A percentile compares a stretch with the other conserved stretches of the same genome.
Evolutionary conservation across 73 alveolate genomes (phyloP).

Genomic region (Vitrella brassicaformis): DNA sequence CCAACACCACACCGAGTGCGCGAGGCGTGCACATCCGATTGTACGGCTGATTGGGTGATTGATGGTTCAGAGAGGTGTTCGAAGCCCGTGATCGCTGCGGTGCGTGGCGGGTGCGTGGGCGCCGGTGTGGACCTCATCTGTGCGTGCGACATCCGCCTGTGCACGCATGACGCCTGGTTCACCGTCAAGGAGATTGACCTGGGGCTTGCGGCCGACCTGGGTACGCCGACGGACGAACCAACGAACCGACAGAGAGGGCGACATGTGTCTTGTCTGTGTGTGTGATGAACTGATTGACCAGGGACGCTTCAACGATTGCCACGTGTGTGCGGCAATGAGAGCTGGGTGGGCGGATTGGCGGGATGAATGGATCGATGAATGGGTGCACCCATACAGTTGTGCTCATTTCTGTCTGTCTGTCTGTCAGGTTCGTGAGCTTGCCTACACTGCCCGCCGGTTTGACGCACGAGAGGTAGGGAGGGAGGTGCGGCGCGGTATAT

Average conservation of each 20-base stretch:
- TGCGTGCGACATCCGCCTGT: conserved; percentile 51
- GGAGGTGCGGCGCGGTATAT: neutral
- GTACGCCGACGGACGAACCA: conserved; percentile 3
- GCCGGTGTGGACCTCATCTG: conserved; percentile 43
- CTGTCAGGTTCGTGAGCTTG: conserved; percentile 42
- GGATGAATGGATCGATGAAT: neutral
- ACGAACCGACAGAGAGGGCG: neutral
- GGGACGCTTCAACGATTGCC: conserved; percentile 42
- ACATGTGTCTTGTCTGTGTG: neutral
- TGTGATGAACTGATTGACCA: too few species aligned
- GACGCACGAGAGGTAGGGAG: conserved; percentile 38
- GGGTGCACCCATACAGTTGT: too few species aligned
- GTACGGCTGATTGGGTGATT: too few species aligned
- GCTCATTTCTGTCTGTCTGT: too few species aligned
- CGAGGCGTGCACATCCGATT: too few species aligned
- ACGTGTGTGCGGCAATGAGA: conserved; percentile 20
- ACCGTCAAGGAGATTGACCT: conserved; percentile 46
- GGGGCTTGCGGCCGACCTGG: conserved; percentile 52
- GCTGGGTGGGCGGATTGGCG: neutral
- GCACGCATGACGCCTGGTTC: conserved; percentile 44
- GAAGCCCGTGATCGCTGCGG: conserved; percentile 46
- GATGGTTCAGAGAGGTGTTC: conserved; percentile 11
- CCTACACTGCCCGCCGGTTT: conserved; percentile 43
- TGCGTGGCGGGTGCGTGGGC: conserved; percentile 47
- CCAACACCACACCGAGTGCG: too few species aligned